Evolutionary conservation across 2,329 filamentous ascomycete species (phyloP).

Genomic region (Aspergillus sp.): DNA sequence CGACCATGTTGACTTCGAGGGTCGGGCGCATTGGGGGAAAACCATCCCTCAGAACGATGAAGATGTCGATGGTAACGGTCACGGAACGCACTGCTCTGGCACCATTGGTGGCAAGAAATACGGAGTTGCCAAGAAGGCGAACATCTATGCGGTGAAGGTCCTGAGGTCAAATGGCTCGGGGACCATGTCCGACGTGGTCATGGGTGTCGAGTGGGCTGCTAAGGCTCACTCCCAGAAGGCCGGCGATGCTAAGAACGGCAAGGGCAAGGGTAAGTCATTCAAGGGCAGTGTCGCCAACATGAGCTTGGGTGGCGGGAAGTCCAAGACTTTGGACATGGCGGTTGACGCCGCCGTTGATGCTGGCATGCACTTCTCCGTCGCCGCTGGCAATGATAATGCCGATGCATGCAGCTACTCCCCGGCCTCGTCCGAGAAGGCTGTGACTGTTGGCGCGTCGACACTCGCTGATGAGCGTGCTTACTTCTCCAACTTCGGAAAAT

Average conservation of each 20-base stretch:
- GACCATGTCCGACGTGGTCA: constrained; percentile 97
- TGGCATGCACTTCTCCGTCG: constrained; percentile 95
- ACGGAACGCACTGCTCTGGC: constrained; percentile 98
- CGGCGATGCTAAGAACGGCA: constrained; percentile 70
- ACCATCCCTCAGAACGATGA: constrained; percentile 79
- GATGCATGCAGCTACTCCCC: constrained; percentile 99
- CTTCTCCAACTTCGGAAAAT: constrained; percentile 99
- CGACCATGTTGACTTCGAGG: constrained; percentile 94
- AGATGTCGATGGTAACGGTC: constrained; percentile 90
- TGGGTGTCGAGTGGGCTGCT: constrained; percentile 93
- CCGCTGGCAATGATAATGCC: constrained; percentile 96
- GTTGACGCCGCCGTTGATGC: constrained; percentile 88
- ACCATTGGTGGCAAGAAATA: constrained; percentile 98
- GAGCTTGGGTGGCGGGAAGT: constrained; percentile 97
- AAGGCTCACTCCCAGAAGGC: constrained; percentile 67
- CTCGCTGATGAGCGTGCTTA: constrained; percentile 93
- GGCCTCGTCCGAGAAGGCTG: constrained; percentile 78
- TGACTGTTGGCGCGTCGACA: constrained; percentile 92
- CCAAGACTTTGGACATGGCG: constrained; percentile 75
- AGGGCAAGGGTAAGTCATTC: constrained; percentile 92
- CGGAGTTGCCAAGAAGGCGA: constrained; percentile 98
- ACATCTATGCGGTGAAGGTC: constrained; percentile 95
- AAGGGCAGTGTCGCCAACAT: constrained; percentile 99
- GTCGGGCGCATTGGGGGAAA: constrained; percentile 91
- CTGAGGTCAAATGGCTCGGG: constrained; percentile 94